A percentile compares a stretch with the other conserved stretches of the same genome.
Conservation (phyloP, 2,329 filamentous ascomycete species). For the Boeremia exigua region DNA sequence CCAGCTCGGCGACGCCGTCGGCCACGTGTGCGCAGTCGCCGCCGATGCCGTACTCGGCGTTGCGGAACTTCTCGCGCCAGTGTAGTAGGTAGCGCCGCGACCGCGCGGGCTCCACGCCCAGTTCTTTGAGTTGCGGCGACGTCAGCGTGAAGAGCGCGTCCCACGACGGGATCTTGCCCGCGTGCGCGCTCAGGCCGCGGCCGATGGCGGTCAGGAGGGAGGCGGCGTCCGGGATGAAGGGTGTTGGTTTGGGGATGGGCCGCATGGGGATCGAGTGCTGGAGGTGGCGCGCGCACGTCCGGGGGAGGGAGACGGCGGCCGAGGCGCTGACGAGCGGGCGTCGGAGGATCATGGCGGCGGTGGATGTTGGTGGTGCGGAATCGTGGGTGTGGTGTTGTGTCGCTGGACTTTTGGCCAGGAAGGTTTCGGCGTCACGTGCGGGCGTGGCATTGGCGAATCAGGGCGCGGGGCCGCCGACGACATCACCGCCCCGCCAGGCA, state of each 20-base stretch:
- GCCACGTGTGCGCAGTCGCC: slow-evolving; percentile 78
- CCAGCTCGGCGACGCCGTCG: slow-evolving; percentile 64
- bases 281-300: slow-evolving; percentile 43
- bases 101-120: slow-evolving; percentile 86
- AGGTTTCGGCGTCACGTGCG: slow-evolving; percentile 2
- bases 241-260: slow-evolving; percentile 73
- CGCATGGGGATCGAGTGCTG: slow-evolving; percentile 50
- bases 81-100: slow-evolving; percentile 82
- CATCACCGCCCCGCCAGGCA: neutral
- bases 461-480: neutral
- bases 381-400: neutral
- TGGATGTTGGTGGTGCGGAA: neutral
- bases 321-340: slow-evolving; percentile 40
- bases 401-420: slow-evolving; percentile 28
- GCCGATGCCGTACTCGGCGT: slow-evolving; percentile 78
- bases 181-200: slow-evolving; percentile 80
- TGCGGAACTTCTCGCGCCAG: slow-evolving; percentile 85
- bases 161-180: slow-evolving; percentile 88
- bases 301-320: slow-evolving; percentile 32
- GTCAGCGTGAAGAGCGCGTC: slow-evolving; percentile 84
- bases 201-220: slow-evolving; percentile 93
- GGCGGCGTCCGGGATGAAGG: slow-evolving; percentile 81
- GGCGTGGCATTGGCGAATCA: neutral
- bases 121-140: slow-evolving; percentile 75
- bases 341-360: slow-evolving; percentile 44